Conservation (phyloP, 1,284 basidiomycete species). For the Puccinia triticina region DNA sequence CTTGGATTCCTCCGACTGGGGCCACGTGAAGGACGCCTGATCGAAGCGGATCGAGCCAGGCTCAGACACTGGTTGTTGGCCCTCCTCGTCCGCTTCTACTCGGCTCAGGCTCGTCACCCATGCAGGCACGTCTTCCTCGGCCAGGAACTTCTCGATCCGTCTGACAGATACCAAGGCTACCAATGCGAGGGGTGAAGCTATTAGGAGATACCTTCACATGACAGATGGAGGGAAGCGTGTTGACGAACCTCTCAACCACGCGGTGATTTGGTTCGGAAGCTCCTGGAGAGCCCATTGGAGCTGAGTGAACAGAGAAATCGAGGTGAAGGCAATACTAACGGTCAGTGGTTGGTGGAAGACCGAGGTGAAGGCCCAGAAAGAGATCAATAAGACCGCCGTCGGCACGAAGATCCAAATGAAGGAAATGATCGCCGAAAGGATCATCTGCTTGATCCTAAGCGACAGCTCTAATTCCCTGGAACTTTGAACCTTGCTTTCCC, state of each 20-base stretch:
- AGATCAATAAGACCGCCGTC: slow-evolving; percentile 48
- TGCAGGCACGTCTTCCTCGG: slow-evolving; percentile 47
- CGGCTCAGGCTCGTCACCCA: slow-evolving; percentile 45
- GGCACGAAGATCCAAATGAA: slow-evolving; percentile 57
- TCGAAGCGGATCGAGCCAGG: slow-evolving; percentile 27
- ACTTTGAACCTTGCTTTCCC: slow-evolving; percentile 42
- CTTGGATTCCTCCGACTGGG: slow-evolving; percentile 23
- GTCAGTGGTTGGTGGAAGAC: slow-evolving; percentile 45
- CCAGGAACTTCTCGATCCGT: slow-evolving; percentile 49
- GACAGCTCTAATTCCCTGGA: slow-evolving; percentile 38
- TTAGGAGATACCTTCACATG: not conserved
- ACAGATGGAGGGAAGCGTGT: not conserved
- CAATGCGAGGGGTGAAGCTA: not conserved
- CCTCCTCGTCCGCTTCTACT: not conserved
- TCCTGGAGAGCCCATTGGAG: slow-evolving; percentile 62
- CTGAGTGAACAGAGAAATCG: slow-evolving; percentile 61
- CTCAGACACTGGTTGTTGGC: slow-evolving; percentile 22
- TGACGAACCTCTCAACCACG: slow-evolving; percentile 49
- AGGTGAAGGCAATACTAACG: slow-evolving; percentile 51
- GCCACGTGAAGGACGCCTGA: slow-evolving; percentile 66
- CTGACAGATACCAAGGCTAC: slow-evolving; percentile 59
- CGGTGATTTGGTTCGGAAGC: slow-evolving; percentile 45
- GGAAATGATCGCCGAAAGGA: slow-evolving; percentile 66
- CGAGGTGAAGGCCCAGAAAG: slow-evolving; percentile 62
- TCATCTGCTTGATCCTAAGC: slow-evolving; percentile 67